Evolutionary conservation across 371 early-diverging fungal species (phyloP).

Genomic region (Sporodiniella umbellata): DNA sequence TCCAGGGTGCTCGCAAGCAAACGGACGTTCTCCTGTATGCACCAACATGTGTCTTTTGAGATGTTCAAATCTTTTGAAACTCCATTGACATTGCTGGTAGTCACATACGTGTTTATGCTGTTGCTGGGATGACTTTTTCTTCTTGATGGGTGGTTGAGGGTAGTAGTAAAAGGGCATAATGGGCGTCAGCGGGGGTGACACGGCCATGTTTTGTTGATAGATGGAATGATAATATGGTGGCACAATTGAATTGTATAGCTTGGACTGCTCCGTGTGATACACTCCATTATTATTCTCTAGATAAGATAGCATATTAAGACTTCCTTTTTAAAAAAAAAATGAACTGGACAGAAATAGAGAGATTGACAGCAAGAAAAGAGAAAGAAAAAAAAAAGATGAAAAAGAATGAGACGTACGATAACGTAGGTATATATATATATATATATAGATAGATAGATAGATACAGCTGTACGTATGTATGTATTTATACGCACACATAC

Average conservation of each 20-base stretch:
- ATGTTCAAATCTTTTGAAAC: conserved; percentile 79
- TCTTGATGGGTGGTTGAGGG: background rate
- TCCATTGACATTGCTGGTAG: conserved; percentile 53
- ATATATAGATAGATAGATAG: background rate
- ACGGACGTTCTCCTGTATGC: conserved; percentile 60
- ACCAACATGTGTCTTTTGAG: conserved; percentile 74
- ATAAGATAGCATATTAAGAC: background rate
- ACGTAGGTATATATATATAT: background rate
- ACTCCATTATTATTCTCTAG: background rate
- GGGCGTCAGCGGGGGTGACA: background rate
- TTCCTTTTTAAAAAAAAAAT: background rate
- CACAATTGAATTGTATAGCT: conserved; percentile 1
- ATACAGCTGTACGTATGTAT: background rate
- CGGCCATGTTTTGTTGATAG: background rate
- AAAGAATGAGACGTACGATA: background rate
- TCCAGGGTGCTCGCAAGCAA: conserved; percentile 55
- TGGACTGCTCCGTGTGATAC: background rate
- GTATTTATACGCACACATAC: no score
- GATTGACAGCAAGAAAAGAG: background rate
- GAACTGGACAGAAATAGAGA: background rate
- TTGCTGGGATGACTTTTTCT: background rate
- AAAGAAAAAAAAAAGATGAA: background rate
- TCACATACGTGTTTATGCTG: conserved; percentile 51
- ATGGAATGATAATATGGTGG: conserved; percentile 1
- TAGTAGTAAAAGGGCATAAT: background rate